These are phyloP conservation scores for Apophysomyces trapeziformis DNA, from an alignment of 371 early-diverging fungal genomes.

Conservation along the genomic window DNA sequence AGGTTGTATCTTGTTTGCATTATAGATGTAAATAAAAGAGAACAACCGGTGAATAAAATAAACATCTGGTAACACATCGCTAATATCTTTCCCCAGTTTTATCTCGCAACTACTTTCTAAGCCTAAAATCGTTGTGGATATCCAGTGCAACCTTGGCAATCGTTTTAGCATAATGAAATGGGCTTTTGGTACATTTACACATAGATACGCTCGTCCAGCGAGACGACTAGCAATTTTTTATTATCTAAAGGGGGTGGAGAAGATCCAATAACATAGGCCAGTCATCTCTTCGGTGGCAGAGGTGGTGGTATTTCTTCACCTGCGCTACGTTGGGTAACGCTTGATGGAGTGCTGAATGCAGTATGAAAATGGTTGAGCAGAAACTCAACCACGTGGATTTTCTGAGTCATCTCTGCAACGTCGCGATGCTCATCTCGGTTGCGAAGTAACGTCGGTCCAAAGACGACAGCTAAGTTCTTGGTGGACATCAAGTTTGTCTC, in stretches of 20 bases:
- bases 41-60: no score
- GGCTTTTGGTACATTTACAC: neutral
- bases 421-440: slow-evolving; percentile 69
- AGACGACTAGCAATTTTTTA: neutral
- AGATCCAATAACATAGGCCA: neutral
- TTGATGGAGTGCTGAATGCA: slow-evolving; percentile 25
- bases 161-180: neutral
- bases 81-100: no score
- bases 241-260: neutral
- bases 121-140: no score
- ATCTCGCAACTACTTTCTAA: no score
- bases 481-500: slow-evolving; percentile 83
- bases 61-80: no score
- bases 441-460: slow-evolving; percentile 90
- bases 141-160: no score
- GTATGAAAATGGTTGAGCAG: slow-evolving; percentile 53
- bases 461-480: slow-evolving; percentile 89
- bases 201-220: slow-evolving; percentile 5
- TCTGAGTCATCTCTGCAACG: slow-evolving; percentile 78
- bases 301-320: neutral
- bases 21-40: no score
- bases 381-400: slow-evolving; percentile 75
- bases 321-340: slow-evolving; percentile 14
- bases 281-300: neutral
- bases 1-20: no score